These are phyloP conservation scores for Pichia exigua DNA, from an alignment of 805 yeast species.

Conservation along the genomic window DNA sequence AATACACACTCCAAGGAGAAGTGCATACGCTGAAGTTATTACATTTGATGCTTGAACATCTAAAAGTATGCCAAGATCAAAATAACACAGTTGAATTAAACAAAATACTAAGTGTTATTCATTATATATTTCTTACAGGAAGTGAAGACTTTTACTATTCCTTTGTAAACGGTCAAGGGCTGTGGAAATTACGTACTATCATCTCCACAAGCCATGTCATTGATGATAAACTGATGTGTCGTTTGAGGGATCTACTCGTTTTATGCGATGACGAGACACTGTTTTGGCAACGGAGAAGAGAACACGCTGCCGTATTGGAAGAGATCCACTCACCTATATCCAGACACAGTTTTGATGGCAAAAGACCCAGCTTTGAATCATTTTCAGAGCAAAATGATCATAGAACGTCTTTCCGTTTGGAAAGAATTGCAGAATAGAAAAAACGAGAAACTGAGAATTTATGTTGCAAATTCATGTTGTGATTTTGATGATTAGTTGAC, in stretches of 20 bases:
- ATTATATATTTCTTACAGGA: background rate
- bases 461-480: background rate
- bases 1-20: background rate
- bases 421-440: background rate
- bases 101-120: background rate
- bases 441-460: background rate
- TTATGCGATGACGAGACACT: background rate
- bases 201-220: background rate
- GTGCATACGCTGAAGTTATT: background rate
- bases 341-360: conserved; percentile 2
- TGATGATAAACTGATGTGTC: background rate
- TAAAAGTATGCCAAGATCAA: background rate
- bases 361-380: background rate
- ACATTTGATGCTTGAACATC: background rate
- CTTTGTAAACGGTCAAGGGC: background rate
- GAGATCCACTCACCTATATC: conserved; percentile 2
- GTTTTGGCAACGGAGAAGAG: background rate
- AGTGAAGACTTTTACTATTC: background rate
- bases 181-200: background rate
- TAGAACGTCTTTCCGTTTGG: background rate
- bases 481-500: background rate
- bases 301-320: background rate
- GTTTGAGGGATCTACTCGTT: background rate
- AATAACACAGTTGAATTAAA: background rate
- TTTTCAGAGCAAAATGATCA: background rate